A percentile compares a stretch with the other conserved stretches of the same genome.
phyloP scores from a whole-genome alignment of 352 stramenopile genomes.

The Phytophthora podocarpi region DNA sequence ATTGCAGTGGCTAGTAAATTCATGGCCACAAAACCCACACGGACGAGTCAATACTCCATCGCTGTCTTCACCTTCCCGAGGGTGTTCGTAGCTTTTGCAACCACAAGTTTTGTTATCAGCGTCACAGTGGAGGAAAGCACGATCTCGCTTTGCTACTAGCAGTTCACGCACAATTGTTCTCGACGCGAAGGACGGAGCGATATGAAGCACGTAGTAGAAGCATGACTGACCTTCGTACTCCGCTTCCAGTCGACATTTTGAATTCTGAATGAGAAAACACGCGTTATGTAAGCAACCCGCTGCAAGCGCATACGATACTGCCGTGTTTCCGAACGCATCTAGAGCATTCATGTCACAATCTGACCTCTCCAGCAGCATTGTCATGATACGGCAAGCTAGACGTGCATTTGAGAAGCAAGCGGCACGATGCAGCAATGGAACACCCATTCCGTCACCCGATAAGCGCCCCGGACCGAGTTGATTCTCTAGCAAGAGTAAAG shows the following conservation, averaged over 20 bases:
- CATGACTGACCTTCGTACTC: conserved; percentile 68
- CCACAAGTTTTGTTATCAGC: conserved; percentile 38
- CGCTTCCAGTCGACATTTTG: conserved; percentile 40
- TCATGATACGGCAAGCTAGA: conserved; percentile 31
- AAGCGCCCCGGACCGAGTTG: conserved; percentile 44
- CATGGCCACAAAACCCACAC: conserved; percentile 63
- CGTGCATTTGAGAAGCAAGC: conserved; percentile 41
- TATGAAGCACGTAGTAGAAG: conserved; percentile 67
- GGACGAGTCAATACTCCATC: background rate
- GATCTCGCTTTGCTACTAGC: conserved; percentile 32
- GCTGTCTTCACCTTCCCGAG: background rate
- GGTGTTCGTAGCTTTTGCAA: conserved; percentile 67
- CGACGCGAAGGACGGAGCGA: conserved; percentile 56
- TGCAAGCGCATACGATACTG: conserved; percentile 51
- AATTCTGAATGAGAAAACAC: conserved; percentile 44
- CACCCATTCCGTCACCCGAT: conserved; percentile 48
- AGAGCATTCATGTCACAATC: conserved; percentile 54
- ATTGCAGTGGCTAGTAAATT: conserved; percentile 23
- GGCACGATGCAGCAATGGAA: conserved; percentile 58
- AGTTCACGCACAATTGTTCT: conserved; percentile 45
- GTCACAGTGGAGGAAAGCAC: conserved; percentile 60
- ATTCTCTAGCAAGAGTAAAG: conserved; percentile 41
- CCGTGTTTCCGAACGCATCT: conserved; percentile 56
- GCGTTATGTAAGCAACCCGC: conserved; percentile 37
- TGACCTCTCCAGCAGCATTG: conserved; percentile 24